These are phyloP conservation scores for Edaphochlamys debaryana DNA, from an alignment of 139 green algal genomes.

Conservation along the genomic window DNA sequence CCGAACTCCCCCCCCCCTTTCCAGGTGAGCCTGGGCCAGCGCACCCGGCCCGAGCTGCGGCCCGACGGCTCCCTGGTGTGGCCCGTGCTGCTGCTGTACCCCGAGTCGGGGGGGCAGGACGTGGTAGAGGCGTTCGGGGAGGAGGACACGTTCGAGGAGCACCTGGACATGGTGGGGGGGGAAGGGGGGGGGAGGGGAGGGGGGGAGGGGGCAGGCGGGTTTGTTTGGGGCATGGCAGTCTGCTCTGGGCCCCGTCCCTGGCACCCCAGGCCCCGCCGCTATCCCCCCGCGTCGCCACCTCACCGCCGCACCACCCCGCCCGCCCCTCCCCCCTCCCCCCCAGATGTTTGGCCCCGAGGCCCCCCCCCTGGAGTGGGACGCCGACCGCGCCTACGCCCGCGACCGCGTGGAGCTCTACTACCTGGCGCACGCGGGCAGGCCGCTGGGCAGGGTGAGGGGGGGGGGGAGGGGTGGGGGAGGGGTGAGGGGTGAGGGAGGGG, in stretches of 20 bases:
- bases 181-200: neutral
- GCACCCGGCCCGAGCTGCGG: conserved; percentile 68
- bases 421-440: conserved; percentile 69
- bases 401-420: conserved; percentile 89
- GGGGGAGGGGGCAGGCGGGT: neutral
- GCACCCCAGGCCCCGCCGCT: no score
- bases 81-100: conserved; percentile 92
- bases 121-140: conserved; percentile 86
- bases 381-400: conserved; percentile 68
- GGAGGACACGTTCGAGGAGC: conserved; percentile 71
- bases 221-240: neutral
- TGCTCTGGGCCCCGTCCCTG: no score
- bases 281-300: no score
- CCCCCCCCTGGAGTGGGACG: conserved; percentile 88
- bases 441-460: conserved; percentile 43
- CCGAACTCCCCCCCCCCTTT: no score
- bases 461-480: no score
- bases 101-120: conserved; percentile 85
- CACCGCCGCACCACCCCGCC: no score
- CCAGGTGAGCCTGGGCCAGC: conserved; percentile 22
- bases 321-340: no score
- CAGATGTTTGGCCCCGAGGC: conserved; percentile 74
- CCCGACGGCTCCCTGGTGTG: conserved; percentile 73
- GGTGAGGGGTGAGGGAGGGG: no score
- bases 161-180: conserved; percentile 80